These are phyloP conservation scores for Camelina neglecta DNA, from an alignment of 345 rosid genomes.

Conservation along the genomic window DNA sequence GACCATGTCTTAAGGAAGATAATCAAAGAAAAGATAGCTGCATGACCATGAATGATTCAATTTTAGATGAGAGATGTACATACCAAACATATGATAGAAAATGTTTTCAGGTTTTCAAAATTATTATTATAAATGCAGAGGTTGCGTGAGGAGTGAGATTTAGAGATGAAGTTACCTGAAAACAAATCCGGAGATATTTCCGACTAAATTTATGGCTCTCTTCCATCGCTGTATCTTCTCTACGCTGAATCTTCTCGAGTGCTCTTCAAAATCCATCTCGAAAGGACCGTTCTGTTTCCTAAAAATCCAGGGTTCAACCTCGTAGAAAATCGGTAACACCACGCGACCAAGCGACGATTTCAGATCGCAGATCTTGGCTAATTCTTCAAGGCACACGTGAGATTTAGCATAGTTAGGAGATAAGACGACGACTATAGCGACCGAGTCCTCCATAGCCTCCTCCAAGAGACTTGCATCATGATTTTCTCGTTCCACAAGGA, in stretches of 20 bases:
- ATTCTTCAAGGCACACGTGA: conserved; percentile 58
- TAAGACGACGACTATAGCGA: conserved; percentile 47
- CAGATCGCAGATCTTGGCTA: conserved; percentile 51
- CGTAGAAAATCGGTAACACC: conserved; percentile 55
- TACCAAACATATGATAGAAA: no score
- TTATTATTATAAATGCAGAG: neutral
- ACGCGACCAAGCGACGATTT: conserved; percentile 18
- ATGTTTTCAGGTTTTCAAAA: neutral
- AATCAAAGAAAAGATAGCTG: no score
- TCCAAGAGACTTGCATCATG: conserved; percentile 22
- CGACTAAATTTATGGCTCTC: conserved; percentile 50
- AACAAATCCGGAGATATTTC: conserved; percentile 46
- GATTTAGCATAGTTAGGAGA: conserved; percentile 52
- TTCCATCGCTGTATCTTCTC: conserved; percentile 47
- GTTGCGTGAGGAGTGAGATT: conserved; percentile 6
- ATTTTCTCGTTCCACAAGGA: no score
- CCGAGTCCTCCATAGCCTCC: conserved; percentile 62
- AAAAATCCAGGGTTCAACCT: conserved; percentile 52
- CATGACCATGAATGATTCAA: no score
- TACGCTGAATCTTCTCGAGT: conserved; percentile 38
- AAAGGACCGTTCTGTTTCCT: conserved; percentile 50
- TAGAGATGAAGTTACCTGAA: conserved; percentile 23
- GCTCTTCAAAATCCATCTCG: conserved; percentile 43
- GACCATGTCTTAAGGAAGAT: no score
- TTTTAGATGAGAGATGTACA: no score